A percentile compares a stretch with the other conserved stretches of the same genome.
These are phyloP conservation scores for Dendrobium chrysotoxum DNA, from an alignment of 106 monocot species.

Conservation along the genomic window DNA sequence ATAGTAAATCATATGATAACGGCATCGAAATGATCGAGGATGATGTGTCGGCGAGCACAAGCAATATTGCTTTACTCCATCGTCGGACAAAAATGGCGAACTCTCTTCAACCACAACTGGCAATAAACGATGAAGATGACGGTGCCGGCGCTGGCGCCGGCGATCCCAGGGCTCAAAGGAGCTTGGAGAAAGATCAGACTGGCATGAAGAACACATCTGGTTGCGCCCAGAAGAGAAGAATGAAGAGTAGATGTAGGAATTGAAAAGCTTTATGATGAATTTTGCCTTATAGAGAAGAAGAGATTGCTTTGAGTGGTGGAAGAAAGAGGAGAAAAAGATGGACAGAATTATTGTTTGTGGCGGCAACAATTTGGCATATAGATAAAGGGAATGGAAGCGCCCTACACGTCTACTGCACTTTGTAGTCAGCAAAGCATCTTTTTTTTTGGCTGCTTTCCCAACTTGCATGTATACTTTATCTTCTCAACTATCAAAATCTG, in stretches of 20 bases:
- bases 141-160: neutral
- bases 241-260: neutral
- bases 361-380: too few relatives aligned
- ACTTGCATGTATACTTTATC: neutral
- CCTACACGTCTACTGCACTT: neutral
- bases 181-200: neutral
- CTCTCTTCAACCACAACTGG: neutral
- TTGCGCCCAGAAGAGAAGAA: neutral
- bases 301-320: neutral
- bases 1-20: constrained; percentile 6
- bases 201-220: neutral
- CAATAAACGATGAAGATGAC: neutral
- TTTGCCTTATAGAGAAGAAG: too few relatives aligned
- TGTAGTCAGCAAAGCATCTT: neutral
- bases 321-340: neutral
- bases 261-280: neutral
- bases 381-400: neutral
- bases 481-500: neutral
- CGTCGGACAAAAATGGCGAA: neutral
- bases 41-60: constrained; percentile 17
- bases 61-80: neutral
- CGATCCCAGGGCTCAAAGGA: neutral
- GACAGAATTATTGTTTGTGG: neutral
- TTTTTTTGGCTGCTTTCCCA: neutral
- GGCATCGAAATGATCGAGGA: constrained; percentile 23